Evolutionary conservation across 495 filamentous ascomycete species (phyloP).

Genomic region (Hypoxylon lenormandii): DNA sequence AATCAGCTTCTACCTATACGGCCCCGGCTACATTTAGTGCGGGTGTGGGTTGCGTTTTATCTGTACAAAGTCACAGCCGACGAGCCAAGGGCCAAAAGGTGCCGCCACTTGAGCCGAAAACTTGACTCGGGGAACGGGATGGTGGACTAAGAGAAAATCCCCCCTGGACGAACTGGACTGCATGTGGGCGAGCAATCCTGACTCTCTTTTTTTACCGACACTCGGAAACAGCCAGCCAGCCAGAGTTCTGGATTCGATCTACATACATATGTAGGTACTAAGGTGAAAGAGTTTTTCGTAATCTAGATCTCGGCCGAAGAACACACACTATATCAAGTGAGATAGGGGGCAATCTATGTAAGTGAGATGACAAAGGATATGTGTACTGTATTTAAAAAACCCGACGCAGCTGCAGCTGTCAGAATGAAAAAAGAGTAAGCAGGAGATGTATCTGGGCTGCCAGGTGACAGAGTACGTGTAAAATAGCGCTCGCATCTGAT

Average conservation of each 20-base stretch:
- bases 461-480: conserved; percentile 17
- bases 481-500: conserved; percentile 40
- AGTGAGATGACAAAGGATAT: conserved; percentile 2
- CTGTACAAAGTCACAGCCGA: conserved; percentile 40
- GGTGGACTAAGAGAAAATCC: conserved; percentile 36
- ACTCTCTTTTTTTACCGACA: conserved; percentile 44
- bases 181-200: conserved; percentile 39
- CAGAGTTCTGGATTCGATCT: conserved; percentile 30
- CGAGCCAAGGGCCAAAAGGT: conserved; percentile 24
- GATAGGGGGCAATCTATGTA: conserved; percentile 1
- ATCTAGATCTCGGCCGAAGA: conserved; percentile 25
- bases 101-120: conserved; percentile 43
- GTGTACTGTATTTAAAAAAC: neutral
- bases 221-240: conserved; percentile 15
- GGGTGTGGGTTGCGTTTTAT: conserved; percentile 21
- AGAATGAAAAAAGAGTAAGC: conserved; percentile 23
- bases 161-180: conserved; percentile 28
- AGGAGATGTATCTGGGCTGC: conserved; percentile 3
- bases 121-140: conserved; percentile 48
- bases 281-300: conserved; percentile 9
- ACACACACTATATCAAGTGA: neutral
- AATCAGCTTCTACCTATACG: conserved; percentile 9
- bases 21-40: conserved; percentile 5
- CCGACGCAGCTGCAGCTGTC: neutral
- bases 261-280: conserved; percentile 15